Conservation (phyloP, 306 rosid genomes). For the Cicer pinnatifidum region DNA sequence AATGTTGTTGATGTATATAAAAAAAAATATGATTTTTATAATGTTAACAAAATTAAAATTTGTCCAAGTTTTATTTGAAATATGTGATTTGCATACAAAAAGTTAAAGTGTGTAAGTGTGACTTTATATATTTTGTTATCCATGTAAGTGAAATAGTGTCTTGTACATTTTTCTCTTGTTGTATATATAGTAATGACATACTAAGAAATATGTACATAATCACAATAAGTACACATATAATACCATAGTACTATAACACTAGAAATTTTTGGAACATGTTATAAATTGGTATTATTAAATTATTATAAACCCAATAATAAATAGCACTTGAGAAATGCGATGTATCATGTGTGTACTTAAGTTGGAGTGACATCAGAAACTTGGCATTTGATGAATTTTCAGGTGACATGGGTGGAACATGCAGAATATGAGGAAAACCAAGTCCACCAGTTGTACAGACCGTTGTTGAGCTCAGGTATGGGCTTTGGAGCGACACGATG, state of each 20-base stretch:
- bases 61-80: not conserved
- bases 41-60: not conserved
- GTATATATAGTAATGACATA: not conserved
- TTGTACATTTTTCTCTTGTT: not conserved
- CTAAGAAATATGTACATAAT: too few relatives aligned
- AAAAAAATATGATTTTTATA: not conserved
- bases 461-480: slow-evolving; percentile 81
- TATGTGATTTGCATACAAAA: not conserved
- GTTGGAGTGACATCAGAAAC: not conserved
- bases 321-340: not conserved
- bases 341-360: not conserved
- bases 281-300: not conserved
- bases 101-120: not conserved
- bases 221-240: too few relatives aligned
- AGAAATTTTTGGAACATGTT: not conserved
- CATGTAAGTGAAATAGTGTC: not conserved
- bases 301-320: not conserved
- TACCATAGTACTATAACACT: not conserved
- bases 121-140: not conserved
- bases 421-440: slow-evolving; percentile 86
- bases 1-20: not conserved
- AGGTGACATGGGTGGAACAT: slow-evolving; percentile 99
- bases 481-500: slow-evolving; percentile 91
- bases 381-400: slow-evolving; percentile 36
- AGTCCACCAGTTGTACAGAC: slow-evolving; percentile 78